phyloP scores from a whole-genome alignment of 2,329 filamentous ascomycete species.

The Penicillium sp. region DNA sequence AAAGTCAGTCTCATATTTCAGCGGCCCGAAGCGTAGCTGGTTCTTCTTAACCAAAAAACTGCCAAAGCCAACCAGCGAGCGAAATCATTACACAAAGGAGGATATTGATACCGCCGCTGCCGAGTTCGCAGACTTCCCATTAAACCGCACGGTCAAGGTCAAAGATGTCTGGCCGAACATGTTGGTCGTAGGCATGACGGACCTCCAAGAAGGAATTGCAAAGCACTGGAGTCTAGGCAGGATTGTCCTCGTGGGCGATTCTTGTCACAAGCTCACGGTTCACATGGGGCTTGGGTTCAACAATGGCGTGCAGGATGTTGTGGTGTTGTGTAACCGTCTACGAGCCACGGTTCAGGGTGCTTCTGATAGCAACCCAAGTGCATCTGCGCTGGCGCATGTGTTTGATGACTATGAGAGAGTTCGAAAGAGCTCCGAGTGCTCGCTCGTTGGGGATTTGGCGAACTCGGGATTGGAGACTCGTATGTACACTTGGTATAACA shows the following conservation, averaged over 20 bases:
- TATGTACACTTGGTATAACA: conserved; percentile 10
- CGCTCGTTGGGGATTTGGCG: conserved; percentile 4
- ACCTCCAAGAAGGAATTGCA: conserved; percentile 41
- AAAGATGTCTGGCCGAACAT: conserved; percentile 28
- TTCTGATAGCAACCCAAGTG: background rate
- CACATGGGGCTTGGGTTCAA: conserved; percentile 39
- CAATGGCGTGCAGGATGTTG: conserved; percentile 35
- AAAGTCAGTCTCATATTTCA: conserved; percentile 31
- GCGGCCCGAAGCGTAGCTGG: conserved; percentile 30
- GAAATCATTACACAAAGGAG: conserved; percentile 22
- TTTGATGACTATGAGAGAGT: conserved; percentile 6
- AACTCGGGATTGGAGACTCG: conserved; percentile 13
- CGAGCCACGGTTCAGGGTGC: background rate
- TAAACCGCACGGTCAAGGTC: conserved; percentile 27
- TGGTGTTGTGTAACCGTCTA: conserved; percentile 17
- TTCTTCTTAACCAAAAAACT: conserved; percentile 38
- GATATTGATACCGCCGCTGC: conserved; percentile 30
- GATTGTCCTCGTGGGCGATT: conserved; percentile 39
- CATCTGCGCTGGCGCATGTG: background rate
- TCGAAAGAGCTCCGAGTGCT: conserved; percentile 8
- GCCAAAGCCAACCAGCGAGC: conserved; percentile 23
- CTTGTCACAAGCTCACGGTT: conserved; percentile 42
- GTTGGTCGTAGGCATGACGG: conserved; percentile 29
- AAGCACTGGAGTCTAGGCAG: conserved; percentile 37
- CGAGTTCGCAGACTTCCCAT: conserved; percentile 26